Evolutionary conservation across 805 yeast species (phyloP), one percentile per base, ranked within the genome.

Genomic region (Tetrapisispora fleetii): DNA sequence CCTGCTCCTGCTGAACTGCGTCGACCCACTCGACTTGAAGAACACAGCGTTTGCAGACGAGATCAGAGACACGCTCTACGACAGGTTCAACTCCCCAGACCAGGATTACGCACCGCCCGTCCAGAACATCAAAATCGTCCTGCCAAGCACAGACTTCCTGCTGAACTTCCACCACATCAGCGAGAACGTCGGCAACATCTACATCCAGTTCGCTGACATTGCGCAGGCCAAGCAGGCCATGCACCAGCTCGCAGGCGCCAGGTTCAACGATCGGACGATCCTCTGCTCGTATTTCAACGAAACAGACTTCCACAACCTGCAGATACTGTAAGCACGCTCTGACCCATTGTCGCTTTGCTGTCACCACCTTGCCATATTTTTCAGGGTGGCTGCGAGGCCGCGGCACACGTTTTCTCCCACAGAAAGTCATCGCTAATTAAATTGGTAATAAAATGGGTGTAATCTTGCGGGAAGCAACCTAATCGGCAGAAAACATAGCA

Each of bases 141-240:
- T 75, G 54, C 89, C 80, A 58, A 51, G 62, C 17, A 57, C 59
- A 1, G 69, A 67, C 39, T 71, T 67, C 58, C 71, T 70, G 46
- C 65, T 75, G 60, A 72, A 78, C 58, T 57, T 74, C 54, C 68
- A 73, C 60, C 55, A 57, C 43, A 48, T 77, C 66, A 48, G 75
- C 67, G 43, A 83, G 2, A 86, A 85, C 6, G 73, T 81, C 43
- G 96, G 96, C 0, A 82, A 78, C 52, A 73, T 88, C 0, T 88
- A 73, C 62, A 78, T 85, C 21, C 79, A 82, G 62, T 89, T 84
- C 64, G 72, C 70, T 1, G 68, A 69, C 13, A 64, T 70, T 1
- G 75, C 75, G 1, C 65, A 67, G 2, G 82, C 95, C 1, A 60
- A 67, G 6, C 62, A 64, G 9, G 95, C 93, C 0, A 68, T 79